A percentile compares a stretch with the other conserved stretches of the same genome.
Evolutionary conservation across 768 basidiomycete genomes (phyloP).

Genomic region (Pulveroboletus sp.): DNA sequence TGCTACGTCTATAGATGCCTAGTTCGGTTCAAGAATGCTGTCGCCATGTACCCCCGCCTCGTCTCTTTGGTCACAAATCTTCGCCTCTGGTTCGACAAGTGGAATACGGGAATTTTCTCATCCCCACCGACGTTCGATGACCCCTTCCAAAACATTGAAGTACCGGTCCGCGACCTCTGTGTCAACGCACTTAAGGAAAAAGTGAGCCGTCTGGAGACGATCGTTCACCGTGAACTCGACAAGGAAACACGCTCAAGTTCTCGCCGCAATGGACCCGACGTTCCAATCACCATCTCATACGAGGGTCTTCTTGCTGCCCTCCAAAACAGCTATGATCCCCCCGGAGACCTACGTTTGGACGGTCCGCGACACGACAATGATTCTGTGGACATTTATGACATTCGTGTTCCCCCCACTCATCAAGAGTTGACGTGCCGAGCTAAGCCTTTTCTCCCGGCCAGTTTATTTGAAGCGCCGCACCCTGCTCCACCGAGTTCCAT

Average conservation of each 20-base stretch:
- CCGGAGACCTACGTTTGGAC: conserved; percentile 43
- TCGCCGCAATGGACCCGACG: conserved; percentile 1
- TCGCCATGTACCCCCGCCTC: conserved; percentile 43
- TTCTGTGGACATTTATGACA: conserved; percentile 45
- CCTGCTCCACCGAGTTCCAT: conserved; percentile 53
- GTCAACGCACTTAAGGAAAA: conserved; percentile 27
- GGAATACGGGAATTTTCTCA: conserved; percentile 39
- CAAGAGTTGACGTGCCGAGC: conserved; percentile 49
- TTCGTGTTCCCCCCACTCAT: conserved; percentile 68
- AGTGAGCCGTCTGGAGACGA: conserved; percentile 33
- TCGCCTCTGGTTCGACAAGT: conserved; percentile 41
- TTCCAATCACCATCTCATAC: conserved; percentile 2
- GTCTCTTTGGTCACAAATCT: conserved; percentile 39
- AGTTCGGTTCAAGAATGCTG: conserved; percentile 54
- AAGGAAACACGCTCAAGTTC: conserved; percentile 27
- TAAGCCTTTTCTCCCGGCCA: conserved; percentile 58
- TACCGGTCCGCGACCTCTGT: conserved; percentile 36
- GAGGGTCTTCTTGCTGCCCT: conserved; percentile 39
- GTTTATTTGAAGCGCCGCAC: conserved; percentile 57
- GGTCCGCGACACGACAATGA: conserved; percentile 73
- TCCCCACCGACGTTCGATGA: conserved; percentile 43
- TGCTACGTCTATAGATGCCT: conserved; percentile 38
- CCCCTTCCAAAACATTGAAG: conserved; percentile 30
- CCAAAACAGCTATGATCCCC: conserved; percentile 45
- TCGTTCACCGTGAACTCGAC: conserved; percentile 48